These are phyloP conservation scores for Zelonia costaricensis DNA, from an alignment of 208 protist species.

Conservation along the genomic window DNA sequence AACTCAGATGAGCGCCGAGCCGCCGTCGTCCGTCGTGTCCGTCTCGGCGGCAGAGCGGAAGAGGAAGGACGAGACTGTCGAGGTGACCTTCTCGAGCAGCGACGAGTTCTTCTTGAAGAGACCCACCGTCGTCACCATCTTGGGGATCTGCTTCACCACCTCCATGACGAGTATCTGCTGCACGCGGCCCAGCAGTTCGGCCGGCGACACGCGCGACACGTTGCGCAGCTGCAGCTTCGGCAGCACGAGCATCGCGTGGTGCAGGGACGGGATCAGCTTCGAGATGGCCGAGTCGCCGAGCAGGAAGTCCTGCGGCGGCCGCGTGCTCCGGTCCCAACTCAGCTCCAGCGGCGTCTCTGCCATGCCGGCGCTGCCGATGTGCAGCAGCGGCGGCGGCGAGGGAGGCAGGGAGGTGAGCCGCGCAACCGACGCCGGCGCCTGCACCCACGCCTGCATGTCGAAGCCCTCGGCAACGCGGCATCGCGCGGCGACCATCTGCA, in stretches of 20 bases:
- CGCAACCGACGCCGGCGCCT: not conserved
- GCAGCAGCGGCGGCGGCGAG: slow-evolving; percentile 16
- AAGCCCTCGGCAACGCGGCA: slow-evolving; percentile 14
- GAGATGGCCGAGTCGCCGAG: slow-evolving; percentile 44
- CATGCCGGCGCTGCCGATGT: slow-evolving; percentile 34
- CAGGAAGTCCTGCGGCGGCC: slow-evolving; percentile 51
- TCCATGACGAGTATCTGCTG: slow-evolving; percentile 45
- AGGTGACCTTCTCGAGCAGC: slow-evolving; percentile 30
- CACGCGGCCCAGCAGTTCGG: slow-evolving; percentile 28
- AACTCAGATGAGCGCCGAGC: slow-evolving; percentile 20
- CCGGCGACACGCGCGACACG: slow-evolving; percentile 31
- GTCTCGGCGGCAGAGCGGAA: slow-evolving; percentile 19
- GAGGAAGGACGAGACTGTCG: slow-evolving; percentile 21
- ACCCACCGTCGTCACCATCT: slow-evolving; percentile 46
- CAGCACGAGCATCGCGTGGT: slow-evolving; percentile 45
- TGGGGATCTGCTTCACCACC: slow-evolving; percentile 51
- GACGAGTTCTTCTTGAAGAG: slow-evolving; percentile 42
- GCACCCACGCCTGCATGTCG: slow-evolving; percentile 4
- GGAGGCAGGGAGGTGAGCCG: slow-evolving; percentile 14
- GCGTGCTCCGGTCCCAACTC: slow-evolving; percentile 55
- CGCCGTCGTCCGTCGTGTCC: slow-evolving; percentile 22
- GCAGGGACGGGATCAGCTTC: slow-evolving; percentile 56
- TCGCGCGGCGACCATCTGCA: slow-evolving; percentile 32
- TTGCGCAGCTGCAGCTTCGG: slow-evolving; percentile 45
- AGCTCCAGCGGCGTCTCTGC: slow-evolving; percentile 40